Conservation (phyloP, 1,139 yeast genomes). For the Hyphopichia wangnamkhiaoensis region DNA sequence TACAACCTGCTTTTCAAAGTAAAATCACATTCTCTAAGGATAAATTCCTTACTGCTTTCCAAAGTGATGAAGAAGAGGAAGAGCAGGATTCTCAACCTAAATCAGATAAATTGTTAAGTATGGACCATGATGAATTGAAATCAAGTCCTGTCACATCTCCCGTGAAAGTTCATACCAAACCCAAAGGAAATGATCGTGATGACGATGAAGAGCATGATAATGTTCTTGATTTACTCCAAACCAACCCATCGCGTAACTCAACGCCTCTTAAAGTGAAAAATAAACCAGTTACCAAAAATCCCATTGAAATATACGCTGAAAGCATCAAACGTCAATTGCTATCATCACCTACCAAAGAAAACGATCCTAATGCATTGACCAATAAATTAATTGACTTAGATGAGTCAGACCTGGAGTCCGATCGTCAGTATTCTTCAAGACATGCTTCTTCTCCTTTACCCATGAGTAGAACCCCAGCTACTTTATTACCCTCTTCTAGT, state of each 20-base stretch:
- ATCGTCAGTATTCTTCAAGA: background rate
- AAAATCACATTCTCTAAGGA: slow-evolving; percentile 32
- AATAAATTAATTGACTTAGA: slow-evolving; percentile 24
- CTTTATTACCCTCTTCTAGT: slow-evolving; percentile 1
- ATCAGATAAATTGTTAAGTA: slow-evolving; percentile 4
- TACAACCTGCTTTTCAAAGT: slow-evolving; percentile 35
- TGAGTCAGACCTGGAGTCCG: slow-evolving; percentile 17
- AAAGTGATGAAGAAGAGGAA: slow-evolving; percentile 29
- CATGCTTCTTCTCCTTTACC: slow-evolving; percentile 4
- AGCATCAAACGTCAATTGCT: slow-evolving; percentile 26
- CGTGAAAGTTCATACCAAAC: slow-evolving; percentile 12
- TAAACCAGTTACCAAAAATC: slow-evolving; percentile 19
- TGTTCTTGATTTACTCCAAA: slow-evolving; percentile 12
- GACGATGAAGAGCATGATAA: slow-evolving; percentile 19
- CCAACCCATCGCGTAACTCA: slow-evolving; percentile 6
- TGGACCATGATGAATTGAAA: slow-evolving; percentile 10
- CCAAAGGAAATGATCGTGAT: slow-evolving; percentile 5
- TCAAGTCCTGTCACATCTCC: slow-evolving; percentile 43
- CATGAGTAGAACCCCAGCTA: background rate
- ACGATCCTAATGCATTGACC: slow-evolving; percentile 7
- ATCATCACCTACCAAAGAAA: slow-evolving; percentile 23
- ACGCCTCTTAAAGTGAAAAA: slow-evolving; percentile 10
- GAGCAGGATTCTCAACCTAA: slow-evolving; percentile 10
- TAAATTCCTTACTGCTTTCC: slow-evolving; percentile 35
- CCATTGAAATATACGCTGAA: slow-evolving; percentile 40